A percentile compares a stretch with the other conserved stretches of the same genome.
Conservation (phyloP, 768 basidiomycete species). For the Ramaria rubella region DNA sequence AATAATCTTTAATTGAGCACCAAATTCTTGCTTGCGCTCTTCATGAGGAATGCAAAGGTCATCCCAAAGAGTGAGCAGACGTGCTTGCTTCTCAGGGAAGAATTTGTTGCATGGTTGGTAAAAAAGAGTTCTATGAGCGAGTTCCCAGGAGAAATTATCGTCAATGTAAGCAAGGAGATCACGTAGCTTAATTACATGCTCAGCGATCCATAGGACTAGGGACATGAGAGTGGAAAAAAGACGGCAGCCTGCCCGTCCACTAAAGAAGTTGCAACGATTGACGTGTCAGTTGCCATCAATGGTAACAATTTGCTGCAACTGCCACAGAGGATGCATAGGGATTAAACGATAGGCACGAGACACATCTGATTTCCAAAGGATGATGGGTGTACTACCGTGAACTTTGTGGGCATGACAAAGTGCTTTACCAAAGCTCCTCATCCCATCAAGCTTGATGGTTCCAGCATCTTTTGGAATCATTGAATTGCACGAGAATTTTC, state of each 20-base stretch:
- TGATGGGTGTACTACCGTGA: not conserved
- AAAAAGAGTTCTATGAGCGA: constrained; percentile 12
- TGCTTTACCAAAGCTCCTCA: constrained; percentile 18
- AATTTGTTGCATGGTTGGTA: constrained; percentile 16
- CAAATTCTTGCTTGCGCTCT: constrained; percentile 33
- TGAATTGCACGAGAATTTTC: constrained; percentile 24
- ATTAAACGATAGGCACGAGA: constrained; percentile 30
- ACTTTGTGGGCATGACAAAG: constrained; percentile 17
- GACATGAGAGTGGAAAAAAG: constrained; percentile 29
- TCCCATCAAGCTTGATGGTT: constrained; percentile 13
- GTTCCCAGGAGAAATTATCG: constrained; percentile 17
- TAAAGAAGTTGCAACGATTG: constrained; percentile 30
- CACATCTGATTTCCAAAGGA: constrained; percentile 33
- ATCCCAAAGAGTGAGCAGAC: constrained; percentile 35
- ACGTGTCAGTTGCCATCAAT: constrained; percentile 18
- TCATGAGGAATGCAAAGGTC: constrained; percentile 34
- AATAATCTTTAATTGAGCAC: constrained; percentile 16
- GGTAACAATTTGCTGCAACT: constrained; percentile 32
- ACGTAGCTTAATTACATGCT: constrained; percentile 12
- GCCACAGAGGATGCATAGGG: constrained; percentile 35
- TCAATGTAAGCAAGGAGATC: constrained; percentile 25
- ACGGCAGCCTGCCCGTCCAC: constrained; percentile 19
- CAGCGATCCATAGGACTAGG: constrained; percentile 34
- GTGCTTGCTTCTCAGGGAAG: constrained; percentile 28
- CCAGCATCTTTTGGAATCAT: constrained; percentile 16